Conservation (phyloP, 352 stramenopile genomes). For the Globisporangium uncinulatum region DNA sequence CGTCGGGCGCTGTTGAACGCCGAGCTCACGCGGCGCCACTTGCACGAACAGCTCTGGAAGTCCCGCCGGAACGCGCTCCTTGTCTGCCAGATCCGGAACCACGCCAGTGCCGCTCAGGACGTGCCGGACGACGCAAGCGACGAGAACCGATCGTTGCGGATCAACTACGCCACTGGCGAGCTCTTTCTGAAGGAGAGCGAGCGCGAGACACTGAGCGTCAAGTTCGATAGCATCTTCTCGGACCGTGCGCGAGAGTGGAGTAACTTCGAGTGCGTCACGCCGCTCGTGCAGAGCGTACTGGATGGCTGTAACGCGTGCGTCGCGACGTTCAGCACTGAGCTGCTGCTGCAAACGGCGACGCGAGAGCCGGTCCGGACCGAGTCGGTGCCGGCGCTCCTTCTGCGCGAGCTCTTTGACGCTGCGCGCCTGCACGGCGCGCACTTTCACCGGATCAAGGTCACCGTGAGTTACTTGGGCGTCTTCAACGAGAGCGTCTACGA, state of each 20-base stretch:
- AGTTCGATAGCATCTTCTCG: constrained; percentile 58
- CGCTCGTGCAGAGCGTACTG: constrained; percentile 60
- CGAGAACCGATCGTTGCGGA: constrained; percentile 20
- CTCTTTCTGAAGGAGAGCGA: constrained; percentile 36
- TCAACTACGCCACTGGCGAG: constrained; percentile 54
- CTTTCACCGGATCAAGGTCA: constrained; percentile 50
- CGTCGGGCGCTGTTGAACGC: constrained; percentile 29
- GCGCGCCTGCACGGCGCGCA: constrained; percentile 25
- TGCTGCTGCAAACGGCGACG: constrained; percentile 18
- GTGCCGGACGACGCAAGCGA: not conserved
- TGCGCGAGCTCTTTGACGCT: constrained; percentile 44
- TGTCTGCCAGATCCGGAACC: constrained; percentile 61
- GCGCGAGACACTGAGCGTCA: constrained; percentile 31
- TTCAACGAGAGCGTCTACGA: constrained; percentile 95
- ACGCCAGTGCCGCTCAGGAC: not conserved
- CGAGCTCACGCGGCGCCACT: constrained; percentile 44
- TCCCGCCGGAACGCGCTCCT: constrained; percentile 48
- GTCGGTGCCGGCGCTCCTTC: constrained; percentile 32
- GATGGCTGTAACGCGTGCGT: constrained; percentile 66
- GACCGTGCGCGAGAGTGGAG: constrained; percentile 60
- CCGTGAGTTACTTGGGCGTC: constrained; percentile 87
- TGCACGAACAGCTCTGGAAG: constrained; percentile 71
- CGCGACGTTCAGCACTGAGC: constrained; percentile 43
- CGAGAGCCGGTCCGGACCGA: constrained; percentile 5
- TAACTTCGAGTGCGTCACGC: constrained; percentile 44